These are phyloP conservation scores for Hypoxylon perforatum DNA, from an alignment of 495 filamentous ascomycete species.

Conservation along the genomic window DNA sequence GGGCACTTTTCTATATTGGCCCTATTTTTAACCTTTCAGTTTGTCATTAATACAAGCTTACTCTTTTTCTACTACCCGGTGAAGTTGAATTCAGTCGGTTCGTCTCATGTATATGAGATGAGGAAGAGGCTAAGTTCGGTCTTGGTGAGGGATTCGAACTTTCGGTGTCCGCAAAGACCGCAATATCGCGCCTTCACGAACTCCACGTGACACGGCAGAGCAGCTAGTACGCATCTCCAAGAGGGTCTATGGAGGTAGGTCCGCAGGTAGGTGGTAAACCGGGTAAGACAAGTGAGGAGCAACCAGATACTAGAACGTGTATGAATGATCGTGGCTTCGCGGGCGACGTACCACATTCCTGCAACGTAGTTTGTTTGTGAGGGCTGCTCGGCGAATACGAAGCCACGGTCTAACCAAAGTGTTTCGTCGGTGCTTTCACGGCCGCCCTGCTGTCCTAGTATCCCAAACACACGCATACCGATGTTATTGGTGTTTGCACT, in stretches of 20 bases:
- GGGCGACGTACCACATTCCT: slow-evolving; percentile 28
- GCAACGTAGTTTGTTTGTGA: slow-evolving; percentile 25
- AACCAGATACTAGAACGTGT: background rate
- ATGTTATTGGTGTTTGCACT: slow-evolving; percentile 8
- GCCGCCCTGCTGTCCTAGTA: slow-evolving; percentile 5
- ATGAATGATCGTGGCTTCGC: slow-evolving; percentile 14
- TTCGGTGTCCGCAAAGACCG: background rate
- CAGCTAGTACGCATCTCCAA: too few species aligned
- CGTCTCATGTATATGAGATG: background rate
- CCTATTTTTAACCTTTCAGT: background rate
- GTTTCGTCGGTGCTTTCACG: slow-evolving; percentile 21
- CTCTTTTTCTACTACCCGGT: background rate
- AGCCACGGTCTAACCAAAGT: slow-evolving; percentile 21
- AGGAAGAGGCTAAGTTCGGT: background rate
- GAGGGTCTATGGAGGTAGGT: too few species aligned
- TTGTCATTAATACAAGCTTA: background rate
- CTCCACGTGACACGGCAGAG: slow-evolving; percentile 15
- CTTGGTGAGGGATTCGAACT: background rate
- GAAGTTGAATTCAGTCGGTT: background rate
- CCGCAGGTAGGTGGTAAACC: background rate
- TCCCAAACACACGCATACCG: background rate
- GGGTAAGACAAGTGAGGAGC: background rate
- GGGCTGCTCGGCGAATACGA: slow-evolving; percentile 31
- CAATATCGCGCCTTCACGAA: slow-evolving; percentile 28
- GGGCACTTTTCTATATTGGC: background rate